Evolutionary conservation across 768 basidiomycete species (phyloP).

Genomic region (Mycena maculata): DNA sequence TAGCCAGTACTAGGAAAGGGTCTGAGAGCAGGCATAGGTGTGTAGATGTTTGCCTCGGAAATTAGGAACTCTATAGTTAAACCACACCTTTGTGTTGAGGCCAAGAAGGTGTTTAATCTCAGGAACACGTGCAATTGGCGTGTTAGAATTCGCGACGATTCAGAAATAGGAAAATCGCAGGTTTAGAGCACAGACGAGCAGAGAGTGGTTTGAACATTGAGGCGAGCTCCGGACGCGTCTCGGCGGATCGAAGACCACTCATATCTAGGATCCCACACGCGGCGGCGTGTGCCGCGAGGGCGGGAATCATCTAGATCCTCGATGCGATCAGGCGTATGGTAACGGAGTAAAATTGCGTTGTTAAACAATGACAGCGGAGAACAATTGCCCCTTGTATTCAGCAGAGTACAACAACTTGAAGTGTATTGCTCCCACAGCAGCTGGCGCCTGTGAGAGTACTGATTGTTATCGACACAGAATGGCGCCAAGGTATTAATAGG

Average conservation of each 20-base stretch:
- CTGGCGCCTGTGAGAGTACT: not conserved
- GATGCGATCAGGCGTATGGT: constrained; percentile 27
- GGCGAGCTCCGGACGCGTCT: constrained; percentile 21
- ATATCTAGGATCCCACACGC: constrained; percentile 21
- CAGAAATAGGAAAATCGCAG: not conserved
- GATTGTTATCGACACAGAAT: constrained; percentile 30
- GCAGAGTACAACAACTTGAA: not conserved
- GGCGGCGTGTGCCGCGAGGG: constrained; percentile 9
- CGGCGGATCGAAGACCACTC: constrained; percentile 14
- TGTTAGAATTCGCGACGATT: not conserved
- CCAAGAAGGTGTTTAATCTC: constrained; percentile 31
- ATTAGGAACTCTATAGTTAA: constrained; percentile 26
- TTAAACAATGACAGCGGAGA: constrained; percentile 14
- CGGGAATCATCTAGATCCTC: constrained; percentile 18
- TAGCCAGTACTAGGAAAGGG: constrained; percentile 2
- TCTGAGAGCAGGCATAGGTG: constrained; percentile 2
- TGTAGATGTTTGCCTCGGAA: constrained; percentile 21
- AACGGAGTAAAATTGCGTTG: constrained; percentile 6
- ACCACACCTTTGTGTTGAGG: constrained; percentile 27
- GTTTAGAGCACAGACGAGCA: not conserved
- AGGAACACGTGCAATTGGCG: constrained; percentile 23
- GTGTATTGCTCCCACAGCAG: constrained; percentile 17
- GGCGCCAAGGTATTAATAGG: constrained; percentile 29
- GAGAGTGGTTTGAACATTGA: not conserved
- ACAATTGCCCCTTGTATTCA: constrained; percentile 6